Evolutionary conservation across 1,284 basidiomycete genomes (phyloP).

Genomic region (Ceratobasidium sp.): DNA sequence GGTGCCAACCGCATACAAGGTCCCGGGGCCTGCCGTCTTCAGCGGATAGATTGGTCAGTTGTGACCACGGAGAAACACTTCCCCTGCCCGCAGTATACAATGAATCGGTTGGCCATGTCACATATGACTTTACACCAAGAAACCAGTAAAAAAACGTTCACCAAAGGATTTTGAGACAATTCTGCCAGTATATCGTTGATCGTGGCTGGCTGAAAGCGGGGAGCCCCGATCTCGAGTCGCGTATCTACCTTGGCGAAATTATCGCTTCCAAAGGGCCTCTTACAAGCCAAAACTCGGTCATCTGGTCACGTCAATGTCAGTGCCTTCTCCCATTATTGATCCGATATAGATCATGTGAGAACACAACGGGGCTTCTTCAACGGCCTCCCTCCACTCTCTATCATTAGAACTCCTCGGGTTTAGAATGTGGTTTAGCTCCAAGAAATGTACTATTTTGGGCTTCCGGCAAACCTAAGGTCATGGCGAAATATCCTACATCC

Average conservation of each 20-base stretch:
- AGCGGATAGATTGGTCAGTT: conserved; percentile 2
- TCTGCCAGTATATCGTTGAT: too few relatives aligned
- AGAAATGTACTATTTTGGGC: background rate
- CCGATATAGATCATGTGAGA: background rate
- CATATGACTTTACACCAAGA: too few relatives aligned
- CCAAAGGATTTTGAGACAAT: too few relatives aligned
- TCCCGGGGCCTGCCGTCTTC: conserved; percentile 30
- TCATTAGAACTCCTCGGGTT: background rate
- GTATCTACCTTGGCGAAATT: conserved; percentile 16
- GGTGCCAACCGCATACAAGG: conserved; percentile 31
- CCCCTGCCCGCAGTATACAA: background rate
- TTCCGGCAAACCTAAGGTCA: background rate
- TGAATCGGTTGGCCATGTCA: background rate
- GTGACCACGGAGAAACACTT: background rate
- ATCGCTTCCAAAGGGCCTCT: background rate
- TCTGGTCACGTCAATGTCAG: background rate
- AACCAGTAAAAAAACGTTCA: too few relatives aligned
- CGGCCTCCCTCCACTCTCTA: background rate
- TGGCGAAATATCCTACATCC: background rate
- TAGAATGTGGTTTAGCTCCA: background rate
- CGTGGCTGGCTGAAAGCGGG: background rate
- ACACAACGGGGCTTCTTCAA: background rate
- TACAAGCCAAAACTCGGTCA: background rate
- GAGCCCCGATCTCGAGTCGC: background rate
- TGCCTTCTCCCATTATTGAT: background rate